Evolutionary conservation across 768 basidiomycete genomes (phyloP), one percentile per base, ranked within the genome.

Genomic region (Russula ochroleuca): DNA sequence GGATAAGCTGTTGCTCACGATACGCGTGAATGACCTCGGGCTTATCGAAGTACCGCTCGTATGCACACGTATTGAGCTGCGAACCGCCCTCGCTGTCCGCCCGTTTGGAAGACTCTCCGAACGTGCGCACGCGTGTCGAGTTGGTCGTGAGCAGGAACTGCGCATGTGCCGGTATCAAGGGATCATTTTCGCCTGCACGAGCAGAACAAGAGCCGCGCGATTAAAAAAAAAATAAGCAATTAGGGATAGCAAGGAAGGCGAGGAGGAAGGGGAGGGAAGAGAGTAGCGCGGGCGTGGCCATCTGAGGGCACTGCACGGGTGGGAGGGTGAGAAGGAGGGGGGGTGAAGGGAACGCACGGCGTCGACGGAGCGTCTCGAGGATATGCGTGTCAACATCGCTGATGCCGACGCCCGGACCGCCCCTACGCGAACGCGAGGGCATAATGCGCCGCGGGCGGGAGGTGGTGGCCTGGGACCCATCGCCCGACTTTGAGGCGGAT

Each of bases 301-400:
- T 25, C 10, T 4, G 41, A 21, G 31, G n/a, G 47, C 45, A 21
- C 21, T 47, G 38, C 47, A 31, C 33, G 31, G 21, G 19, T 21
- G 38, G 17, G 37, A 37, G 17, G 40, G 23, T 23, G 38, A 47
- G 40, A 19, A 5, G 58, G 50, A 54, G 28, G 40, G 31, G 50
- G 37, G 28, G 35, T 41, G 23, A 23, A 21, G 59, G 53, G 57
- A 41, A 81, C 86, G 71, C 73, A 93, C 93, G 77, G 79, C 85
- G 86, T 74, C 84, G 83, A 75, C 85, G 84, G 70, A 88, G 81
- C 66, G 86, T 88, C 69, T 94, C 92, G 67, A 93, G 74, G 73
- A 95, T 90, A 84, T 92, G 86, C 59, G 85, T 69, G 77, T 95
- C 93, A 19, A 86, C 80, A 72, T 92, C 89, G 72, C 86, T 85